Evolutionary conservation across 345 rosid genomes (phyloP).

Genomic region (Populus tremula): DNA sequence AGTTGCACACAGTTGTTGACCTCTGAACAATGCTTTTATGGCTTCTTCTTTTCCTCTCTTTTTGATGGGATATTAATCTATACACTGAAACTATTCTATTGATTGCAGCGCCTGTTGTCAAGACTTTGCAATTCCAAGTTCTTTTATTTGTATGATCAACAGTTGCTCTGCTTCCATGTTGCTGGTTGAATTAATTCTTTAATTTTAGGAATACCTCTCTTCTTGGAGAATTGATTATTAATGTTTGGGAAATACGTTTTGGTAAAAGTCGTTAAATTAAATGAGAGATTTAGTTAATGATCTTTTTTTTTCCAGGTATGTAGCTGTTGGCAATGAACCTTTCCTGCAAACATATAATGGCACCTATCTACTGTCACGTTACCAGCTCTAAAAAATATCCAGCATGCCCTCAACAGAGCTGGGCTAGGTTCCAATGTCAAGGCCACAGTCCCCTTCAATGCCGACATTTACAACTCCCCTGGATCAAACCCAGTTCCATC

Average conservation of each 20-base stretch:
- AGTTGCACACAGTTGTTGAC: background rate
- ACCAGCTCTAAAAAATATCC: conserved; percentile 46
- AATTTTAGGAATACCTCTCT: no score
- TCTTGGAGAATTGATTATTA: no score
- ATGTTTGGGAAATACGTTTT: no score
- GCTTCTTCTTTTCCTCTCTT: background rate
- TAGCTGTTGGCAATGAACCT: conserved; percentile 40
- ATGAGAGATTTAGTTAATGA: background rate
- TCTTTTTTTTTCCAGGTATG: conserved; percentile 18
- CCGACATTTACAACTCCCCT: conserved; percentile 42
- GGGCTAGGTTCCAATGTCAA: conserved; percentile 29
- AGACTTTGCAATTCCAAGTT: background rate
- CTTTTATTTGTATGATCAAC: background rate
- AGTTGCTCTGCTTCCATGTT: background rate
- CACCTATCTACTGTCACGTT: conserved; percentile 31
- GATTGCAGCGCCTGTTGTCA: background rate
- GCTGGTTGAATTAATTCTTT: background rate
- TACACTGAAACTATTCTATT: no score
- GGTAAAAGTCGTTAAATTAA: no score
- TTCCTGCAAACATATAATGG: conserved; percentile 45
- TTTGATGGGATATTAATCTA: no score
- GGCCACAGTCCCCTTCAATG: conserved; percentile 49
- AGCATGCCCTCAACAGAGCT: conserved; percentile 38
- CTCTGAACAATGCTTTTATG: background rate
- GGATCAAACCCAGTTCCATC: conserved; percentile 22